Base-by-base conservation (phyloP, 225 moss, liverwort and hornwort species). In the Pseudoscleropodium purum region DNA sequence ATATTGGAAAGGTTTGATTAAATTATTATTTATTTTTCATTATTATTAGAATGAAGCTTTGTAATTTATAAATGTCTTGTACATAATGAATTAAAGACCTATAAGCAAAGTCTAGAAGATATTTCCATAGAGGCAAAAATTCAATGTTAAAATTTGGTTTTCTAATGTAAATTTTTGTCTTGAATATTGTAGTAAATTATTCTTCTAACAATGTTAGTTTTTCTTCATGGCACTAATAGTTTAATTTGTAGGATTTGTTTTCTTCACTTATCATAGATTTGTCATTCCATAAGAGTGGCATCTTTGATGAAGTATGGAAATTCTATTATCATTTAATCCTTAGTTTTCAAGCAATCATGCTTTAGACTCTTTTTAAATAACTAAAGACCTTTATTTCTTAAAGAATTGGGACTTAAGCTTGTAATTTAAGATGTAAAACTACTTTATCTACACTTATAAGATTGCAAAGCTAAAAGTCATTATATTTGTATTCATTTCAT, bases 51-150 rank as follows among this genome's bases (percentile, higher is more conserved):
- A 52, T 7, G 1, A 24, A 36, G 5, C 1, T 52, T 36, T 54
- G 5, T 24, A 52, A 24, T 54, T 23, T 24, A 2, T 15, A 54
- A 34, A 9, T 77, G 24, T 77, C 24, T 24, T 15, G 2, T 54
- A 9, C 15, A 54, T 15, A 77, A 14, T 36, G 9, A 24, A 36
- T 52, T 9, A 24, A 77, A 54, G 15, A 15, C 15, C 4, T 36
- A 9, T 36, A 9, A 77, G 1, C 3, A 23, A 21, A 0, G 2
- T 5, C 0, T 24, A 15, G 3, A 77, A 24, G 36, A 54, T 15
- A 15, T 36, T 54, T 54, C 23, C 0, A 24, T 52, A 0, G 23
- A 77, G 1, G 5, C 5, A 36, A 52, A 36, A 15, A 54, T 36
- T 52, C 15, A 23, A 36, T 52, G 8, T 9, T 36, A 8, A 76